Evolutionary conservation across 2,329 filamentous ascomycete species (phyloP).

Genomic region (Dothidotthia symphoricarpi): DNA sequence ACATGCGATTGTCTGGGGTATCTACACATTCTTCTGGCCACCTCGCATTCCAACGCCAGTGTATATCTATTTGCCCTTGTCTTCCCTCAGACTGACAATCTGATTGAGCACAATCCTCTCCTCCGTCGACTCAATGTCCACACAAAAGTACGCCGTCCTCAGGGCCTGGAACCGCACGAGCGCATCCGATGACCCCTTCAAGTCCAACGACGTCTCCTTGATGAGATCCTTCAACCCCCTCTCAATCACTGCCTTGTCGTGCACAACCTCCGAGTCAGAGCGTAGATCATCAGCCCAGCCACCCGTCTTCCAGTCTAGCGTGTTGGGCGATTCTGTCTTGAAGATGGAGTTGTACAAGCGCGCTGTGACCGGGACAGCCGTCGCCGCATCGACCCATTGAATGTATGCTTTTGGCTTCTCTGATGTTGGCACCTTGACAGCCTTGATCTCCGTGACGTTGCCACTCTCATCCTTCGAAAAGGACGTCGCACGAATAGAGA

Average conservation of each 20-base stretch:
- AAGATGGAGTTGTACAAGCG: slow-evolving; percentile 82
- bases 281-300: slow-evolving; percentile 85
- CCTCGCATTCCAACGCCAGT: background rate
- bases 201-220: slow-evolving; percentile 50
- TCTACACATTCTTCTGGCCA: no score
- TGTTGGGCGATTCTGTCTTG: slow-evolving; percentile 78
- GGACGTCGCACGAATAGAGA: slow-evolving; percentile 65
- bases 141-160: slow-evolving; percentile 81
- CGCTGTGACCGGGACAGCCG: slow-evolving; percentile 60
- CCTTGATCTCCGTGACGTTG: slow-evolving; percentile 64
- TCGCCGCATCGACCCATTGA: slow-evolving; percentile 78
- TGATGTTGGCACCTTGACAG: slow-evolving; percentile 61
- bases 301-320: slow-evolving; percentile 64
- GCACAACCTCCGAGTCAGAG: slow-evolving; percentile 78
- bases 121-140: slow-evolving; percentile 67
- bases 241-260: slow-evolving; percentile 75
- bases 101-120: slow-evolving; percentile 86
- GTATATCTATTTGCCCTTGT: slow-evolving; percentile 44
- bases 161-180: slow-evolving; percentile 84
- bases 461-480: slow-evolving; percentile 67
- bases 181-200: slow-evolving; percentile 38
- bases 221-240: slow-evolving; percentile 77
- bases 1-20: no score
- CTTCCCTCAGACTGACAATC: slow-evolving; percentile 89
- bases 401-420: slow-evolving; percentile 73